Conservation (phyloP, 140 eudicot species). For the Ambrosia hybrid region DNA sequence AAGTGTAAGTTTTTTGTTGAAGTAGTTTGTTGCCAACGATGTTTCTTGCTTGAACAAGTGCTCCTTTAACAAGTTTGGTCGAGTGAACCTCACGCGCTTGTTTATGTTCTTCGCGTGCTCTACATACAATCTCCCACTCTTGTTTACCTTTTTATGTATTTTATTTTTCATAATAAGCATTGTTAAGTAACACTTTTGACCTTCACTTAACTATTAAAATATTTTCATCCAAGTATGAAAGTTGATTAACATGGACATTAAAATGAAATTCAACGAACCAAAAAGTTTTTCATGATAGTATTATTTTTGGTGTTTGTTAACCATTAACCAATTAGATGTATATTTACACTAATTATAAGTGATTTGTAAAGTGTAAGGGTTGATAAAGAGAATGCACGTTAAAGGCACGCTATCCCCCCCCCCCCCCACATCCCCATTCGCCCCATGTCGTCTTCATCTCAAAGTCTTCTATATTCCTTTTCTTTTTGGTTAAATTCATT, state of each 20-base stretch:
- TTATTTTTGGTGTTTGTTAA: neutral
- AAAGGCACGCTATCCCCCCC: too few species aligned
- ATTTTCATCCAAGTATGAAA: neutral
- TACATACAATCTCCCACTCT: conserved; percentile 22
- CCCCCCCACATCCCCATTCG: too few species aligned
- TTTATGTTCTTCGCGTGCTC: conserved; percentile 38
- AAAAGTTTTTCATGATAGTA: neutral
- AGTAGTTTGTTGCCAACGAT: conserved; percentile 46
- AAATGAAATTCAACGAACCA: neutral
- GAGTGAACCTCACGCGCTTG: conserved; percentile 20
- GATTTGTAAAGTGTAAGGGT: too few species aligned
- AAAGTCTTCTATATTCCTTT: too few species aligned
- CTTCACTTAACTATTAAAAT: neutral
- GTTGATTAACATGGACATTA: neutral
- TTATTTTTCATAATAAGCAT: neutral
- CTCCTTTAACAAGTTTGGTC: conserved; percentile 21
- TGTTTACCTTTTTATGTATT: neutral
- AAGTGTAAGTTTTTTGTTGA: conserved; percentile 30
- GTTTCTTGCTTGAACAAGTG: conserved; percentile 38
- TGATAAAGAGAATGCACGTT: too few species aligned
- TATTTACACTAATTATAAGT: neutral
- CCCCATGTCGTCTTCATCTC: too few species aligned
- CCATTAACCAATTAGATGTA: neutral
- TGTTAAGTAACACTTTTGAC: neutral
- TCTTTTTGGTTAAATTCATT: too few species aligned